Percentiles rank a stretch among this genome's conserved stretches.
Evolutionary conservation across 2,329 filamentous ascomycete genomes (phyloP).

Genomic region (Nigrograna mackinnonii): DNA sequence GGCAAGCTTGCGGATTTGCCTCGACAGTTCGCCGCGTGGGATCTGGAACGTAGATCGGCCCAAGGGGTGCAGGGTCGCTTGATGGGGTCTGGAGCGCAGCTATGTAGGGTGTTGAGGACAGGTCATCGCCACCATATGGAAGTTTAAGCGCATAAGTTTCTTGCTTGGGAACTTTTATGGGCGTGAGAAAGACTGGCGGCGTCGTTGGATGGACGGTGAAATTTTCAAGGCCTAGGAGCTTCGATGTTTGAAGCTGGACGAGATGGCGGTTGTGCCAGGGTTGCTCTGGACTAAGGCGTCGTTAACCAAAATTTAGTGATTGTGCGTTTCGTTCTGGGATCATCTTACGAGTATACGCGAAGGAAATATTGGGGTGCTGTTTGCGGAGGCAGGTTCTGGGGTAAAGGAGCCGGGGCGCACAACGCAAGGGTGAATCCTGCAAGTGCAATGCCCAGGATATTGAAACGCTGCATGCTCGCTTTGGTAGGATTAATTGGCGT

Average conservation of each 20-base stretch:
- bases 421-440: neutral
- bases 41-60: constrained; percentile 6
- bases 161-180: constrained; percentile 10
- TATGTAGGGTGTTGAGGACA: constrained; percentile 13
- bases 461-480: neutral
- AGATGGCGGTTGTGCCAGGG: constrained; percentile 22
- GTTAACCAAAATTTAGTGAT: too few relatives aligned
- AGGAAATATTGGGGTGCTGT: neutral
- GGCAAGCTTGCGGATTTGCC: too few relatives aligned
- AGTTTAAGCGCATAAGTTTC: constrained; percentile 17
- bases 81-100: constrained; percentile 8
- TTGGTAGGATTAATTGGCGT: neutral
- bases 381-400: neutral
- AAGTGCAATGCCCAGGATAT: neutral
- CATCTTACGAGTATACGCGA: constrained; percentile 4
- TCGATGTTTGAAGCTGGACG: constrained; percentile 14
- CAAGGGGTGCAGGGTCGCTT: constrained; percentile 3
- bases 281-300: constrained; percentile 9
- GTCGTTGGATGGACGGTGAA: constrained; percentile 23
- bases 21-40: neutral
- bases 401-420: too few relatives aligned
- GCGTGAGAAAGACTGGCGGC: constrained; percentile 14
- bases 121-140: constrained; percentile 10
- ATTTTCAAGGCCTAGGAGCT: constrained; percentile 25
- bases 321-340: too few relatives aligned